Evolutionary conservation across 2,329 filamentous ascomycete genomes (phyloP), one percentile per base, ranked within the genome.

Genomic region (Nannizzia gypsea): DNA sequence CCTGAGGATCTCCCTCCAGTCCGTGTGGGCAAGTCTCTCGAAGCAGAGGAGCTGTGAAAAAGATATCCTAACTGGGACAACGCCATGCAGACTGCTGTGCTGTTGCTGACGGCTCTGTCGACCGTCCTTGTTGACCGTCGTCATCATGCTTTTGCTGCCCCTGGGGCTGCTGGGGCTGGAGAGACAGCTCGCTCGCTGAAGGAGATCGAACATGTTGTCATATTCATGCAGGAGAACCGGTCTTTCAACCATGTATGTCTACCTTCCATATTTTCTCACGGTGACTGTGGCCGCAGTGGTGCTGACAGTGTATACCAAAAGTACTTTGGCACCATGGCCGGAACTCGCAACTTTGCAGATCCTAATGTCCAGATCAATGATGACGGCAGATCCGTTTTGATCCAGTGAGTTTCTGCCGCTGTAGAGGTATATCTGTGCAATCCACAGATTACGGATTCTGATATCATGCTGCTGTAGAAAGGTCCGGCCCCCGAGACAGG

Each of bases 251-350:
- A 66, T 38, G 72, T 73, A 69, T 48, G 68, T 36, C 15, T 24
- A 20, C 2, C 24, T 40, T n/a, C n/a, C 13, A 11, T 34, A 34
- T 38, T 17, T 28, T 17, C 56, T n/a, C 17, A 8, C 22, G 13
- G 22, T 26, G 46, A 22, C n/a, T n/a, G 52, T 24, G 2, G 42
- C 22, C 31, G n/a, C 24, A 60, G 48, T 34, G 11, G 22, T 44
- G 17, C 9, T 17, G n/a, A 26, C 11, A 20, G 6, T 31, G 28
- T 11, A 17, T 24, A 44, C 44, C 2, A 8, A 57, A 20, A 57
- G 71, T 81, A 81, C 64, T 81, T 80, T 67, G 79, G 79, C 9
- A 80, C 78, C 2, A 81, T 81, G 79, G 76, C 79, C 2, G 79
- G 79, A 20, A 76, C 81, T 40, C 75, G 80, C 40, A 80, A 80